Evolutionary conservation across 1,284 basidiomycete genomes (phyloP), one percentile per base, ranked within the genome.

Genomic region (Leccinum variabile): DNA sequence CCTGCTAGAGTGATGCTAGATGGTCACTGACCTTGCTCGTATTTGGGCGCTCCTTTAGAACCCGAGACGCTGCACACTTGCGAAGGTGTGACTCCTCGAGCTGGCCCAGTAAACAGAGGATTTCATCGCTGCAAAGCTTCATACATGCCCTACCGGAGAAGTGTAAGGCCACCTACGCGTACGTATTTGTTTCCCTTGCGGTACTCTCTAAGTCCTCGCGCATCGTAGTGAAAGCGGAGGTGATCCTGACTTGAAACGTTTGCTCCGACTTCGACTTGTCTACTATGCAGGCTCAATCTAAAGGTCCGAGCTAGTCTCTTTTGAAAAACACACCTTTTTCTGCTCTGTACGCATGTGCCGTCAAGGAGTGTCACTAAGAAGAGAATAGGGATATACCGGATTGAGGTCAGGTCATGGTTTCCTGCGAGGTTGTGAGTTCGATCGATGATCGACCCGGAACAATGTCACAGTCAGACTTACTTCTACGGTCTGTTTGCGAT

Each of bases 111-210:
- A 69, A 30, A 44, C 35, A 57, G 16, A 72, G 60, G 25, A 66
- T 66, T 28, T 63, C 56, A 62, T 76, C 70, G 8, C 72, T 77
- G 60, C 28, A 11, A 55, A 41, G n/a, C 49, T 57, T 65, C 37
- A 30, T 53, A 59, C 14, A 35, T 50, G 57, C 35, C 57, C 37
- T 59, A n/a, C 14, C 25, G 18, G 22, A 28, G 13, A 33, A 32
- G 39, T 35, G 54, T n/a, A 59, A 53, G 32, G 41, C n/a, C 28
- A 64, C 76, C 65, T 63, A 77, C 73, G 65, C 63, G 52, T 75
- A 68, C 2, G 57, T 25, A 37, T 64, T 62, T 9, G 69, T 66
- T 56, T 75, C 75, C 32, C 53, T 64, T 11, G 60, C 63, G 3
- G 64, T 60, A 33, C 49, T 61, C 49, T 61, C 61, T 32, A 66